Evolutionary conservation across 2,329 filamentous ascomycete genomes (phyloP), one percentile per base, ranked within the genome.

Genomic region (Phialophora expanda): DNA sequence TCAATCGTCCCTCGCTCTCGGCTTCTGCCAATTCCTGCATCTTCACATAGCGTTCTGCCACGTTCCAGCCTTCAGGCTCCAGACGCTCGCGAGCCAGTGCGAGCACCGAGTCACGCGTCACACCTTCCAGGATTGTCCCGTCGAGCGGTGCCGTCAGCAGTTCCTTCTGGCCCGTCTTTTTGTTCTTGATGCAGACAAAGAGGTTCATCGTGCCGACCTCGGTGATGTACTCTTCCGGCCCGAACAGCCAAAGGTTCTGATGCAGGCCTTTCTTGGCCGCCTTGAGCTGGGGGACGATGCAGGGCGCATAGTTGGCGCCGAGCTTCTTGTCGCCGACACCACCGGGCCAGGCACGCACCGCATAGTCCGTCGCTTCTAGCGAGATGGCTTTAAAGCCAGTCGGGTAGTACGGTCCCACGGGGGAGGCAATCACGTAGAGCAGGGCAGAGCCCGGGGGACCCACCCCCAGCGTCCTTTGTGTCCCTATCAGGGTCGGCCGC

Each of bases 141-240:
- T 99, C 95, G 14, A 99, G 85, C 26, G 95, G 95, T 44, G 94
- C 92, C n/a, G 95, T 99, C 74, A 97, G 78, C 61, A 99, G 86
- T 83, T 97, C 93, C 76, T 93, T 94, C 81, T 93, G 86, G 7
- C 94, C 95, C 12, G 92, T 95, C 78, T 91, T 85, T 84, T 91
- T 91, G 83, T 96, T 88, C 81, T 88, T 88, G 73, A 98, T 81
- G 50, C 90, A 93, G 34, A 90, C 89, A 75, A 98, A 99, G 77
- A 99, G 88, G 81, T 99, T 99, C 95, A 99, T 99, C 65, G 95
- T 98, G 75, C 95, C 95, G 64, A 97, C 95, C 80, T 99, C 95
- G 55, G 95, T 99, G 65, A 98, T 89, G 75, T 90, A 97, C 78
- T 98, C 92, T 79, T 98, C 92, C 75, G 96, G 89, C 51, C 93